These are phyloP conservation scores for Sclerotiophoma versabilis DNA, from an alignment of 2,329 filamentous ascomycete species.

Conservation along the genomic window DNA sequence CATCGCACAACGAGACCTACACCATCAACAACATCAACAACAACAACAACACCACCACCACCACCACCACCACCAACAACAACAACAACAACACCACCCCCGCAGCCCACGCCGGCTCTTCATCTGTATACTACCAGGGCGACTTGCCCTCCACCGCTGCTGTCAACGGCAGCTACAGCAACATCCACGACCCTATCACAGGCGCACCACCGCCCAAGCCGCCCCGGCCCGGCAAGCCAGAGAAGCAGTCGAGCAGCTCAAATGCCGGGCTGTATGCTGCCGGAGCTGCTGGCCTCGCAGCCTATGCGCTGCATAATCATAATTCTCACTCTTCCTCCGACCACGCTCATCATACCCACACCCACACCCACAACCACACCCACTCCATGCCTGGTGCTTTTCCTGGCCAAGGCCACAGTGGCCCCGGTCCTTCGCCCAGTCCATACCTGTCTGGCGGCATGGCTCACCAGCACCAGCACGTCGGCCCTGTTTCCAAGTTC, in stretches of 20 bases:
- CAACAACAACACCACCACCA: background rate
- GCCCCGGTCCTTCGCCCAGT: conserved; percentile 24
- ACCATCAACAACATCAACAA: conserved; percentile 12
- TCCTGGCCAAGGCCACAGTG: conserved; percentile 30
- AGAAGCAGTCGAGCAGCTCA: conserved; percentile 54
- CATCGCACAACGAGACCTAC: conserved; percentile 28
- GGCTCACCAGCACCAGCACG: conserved; percentile 59
- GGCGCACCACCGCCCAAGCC: conserved; percentile 42
- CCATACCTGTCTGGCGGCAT: conserved; percentile 47
- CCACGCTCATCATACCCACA: conserved; percentile 39
- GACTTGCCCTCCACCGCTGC: conserved; percentile 32
- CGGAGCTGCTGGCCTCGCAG: conserved; percentile 56
- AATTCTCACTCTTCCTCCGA: conserved; percentile 33
- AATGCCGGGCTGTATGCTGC: conserved; percentile 55
- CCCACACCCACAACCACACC: conserved; percentile 37
- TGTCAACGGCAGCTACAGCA: conserved; percentile 44
- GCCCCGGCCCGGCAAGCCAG: conserved; percentile 48
- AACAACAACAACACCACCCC: conserved; percentile 1
- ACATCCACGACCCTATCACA: conserved; percentile 38
- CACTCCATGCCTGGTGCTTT: conserved; percentile 41
- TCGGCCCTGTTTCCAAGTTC: conserved; percentile 63
- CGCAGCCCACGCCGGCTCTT: conserved; percentile 7
- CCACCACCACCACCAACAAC: conserved; percentile 18
- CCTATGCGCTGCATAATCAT: conserved; percentile 55
- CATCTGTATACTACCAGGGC: conserved; percentile 41